Conservation (phyloP, 768 basidiomycete genomes). For the Lentinula aciculospora region DNA sequence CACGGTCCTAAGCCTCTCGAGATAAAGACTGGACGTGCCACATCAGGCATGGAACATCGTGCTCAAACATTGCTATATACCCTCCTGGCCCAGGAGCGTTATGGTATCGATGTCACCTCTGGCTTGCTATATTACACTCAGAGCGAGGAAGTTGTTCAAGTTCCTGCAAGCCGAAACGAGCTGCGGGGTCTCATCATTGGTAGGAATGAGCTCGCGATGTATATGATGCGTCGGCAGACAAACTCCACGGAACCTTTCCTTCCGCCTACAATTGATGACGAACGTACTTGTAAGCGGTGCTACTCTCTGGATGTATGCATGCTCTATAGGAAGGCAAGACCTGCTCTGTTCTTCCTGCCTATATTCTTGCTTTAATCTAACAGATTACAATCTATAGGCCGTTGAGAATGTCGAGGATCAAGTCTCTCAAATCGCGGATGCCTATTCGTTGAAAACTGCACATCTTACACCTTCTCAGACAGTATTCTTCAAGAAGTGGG, state of each 20-base stretch:
- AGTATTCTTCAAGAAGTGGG: slow-evolving; percentile 90
- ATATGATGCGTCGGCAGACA: slow-evolving; percentile 51
- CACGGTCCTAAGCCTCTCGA: slow-evolving; percentile 73
- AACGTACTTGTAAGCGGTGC: slow-evolving; percentile 72
- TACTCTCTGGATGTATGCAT: slow-evolving; percentile 85
- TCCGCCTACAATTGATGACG: slow-evolving; percentile 83
- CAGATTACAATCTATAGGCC: too few relatives aligned
- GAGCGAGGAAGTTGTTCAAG: slow-evolving; percentile 78
- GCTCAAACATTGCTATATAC: slow-evolving; percentile 99
- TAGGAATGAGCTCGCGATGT: slow-evolving; percentile 81
- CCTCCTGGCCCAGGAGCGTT: slow-evolving; percentile 85
- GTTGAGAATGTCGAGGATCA: slow-evolving; percentile 59
- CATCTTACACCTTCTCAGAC: slow-evolving; percentile 67
- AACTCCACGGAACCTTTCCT: slow-evolving; percentile 51
- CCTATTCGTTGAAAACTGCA: slow-evolving; percentile 73
- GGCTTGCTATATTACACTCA: slow-evolving; percentile 95
- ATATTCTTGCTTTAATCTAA: too few relatives aligned
- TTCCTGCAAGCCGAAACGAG: slow-evolving; percentile 78
- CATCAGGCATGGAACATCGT: slow-evolving; percentile 82
- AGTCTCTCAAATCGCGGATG: slow-evolving; percentile 51
- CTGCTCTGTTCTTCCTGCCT: not conserved
- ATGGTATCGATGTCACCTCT: slow-evolving; percentile 70
- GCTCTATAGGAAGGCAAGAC: slow-evolving; percentile 79
- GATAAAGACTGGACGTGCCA: slow-evolving; percentile 88
- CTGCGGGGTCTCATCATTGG: slow-evolving; percentile 74